Base-by-base conservation (phyloP, 306 rosid species). In the Betula pendula region DNA sequence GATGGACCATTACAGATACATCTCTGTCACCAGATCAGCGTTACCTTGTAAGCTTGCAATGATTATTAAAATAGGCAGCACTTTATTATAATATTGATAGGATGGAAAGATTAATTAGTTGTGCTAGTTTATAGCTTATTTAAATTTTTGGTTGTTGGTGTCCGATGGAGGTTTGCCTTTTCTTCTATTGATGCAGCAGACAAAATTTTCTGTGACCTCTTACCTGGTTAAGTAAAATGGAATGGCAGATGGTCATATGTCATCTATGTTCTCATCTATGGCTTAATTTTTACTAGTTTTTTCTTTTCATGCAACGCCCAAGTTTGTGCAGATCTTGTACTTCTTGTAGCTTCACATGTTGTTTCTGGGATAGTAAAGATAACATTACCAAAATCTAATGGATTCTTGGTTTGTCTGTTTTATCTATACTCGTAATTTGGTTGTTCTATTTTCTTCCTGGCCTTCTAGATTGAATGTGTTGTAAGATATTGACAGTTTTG, bases 1-100 rank as follows among this genome's bases (percentile, higher is more conserved):
- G 92, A 45, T 94, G 98, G 98, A 92, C 98, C 43, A 86, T 94
- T 72, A 94, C 97, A 20, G 98, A 94, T 84, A 89, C 97, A 17
- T 89, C 97, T 84, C 93, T 94, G 75, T 94, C 96, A 65, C 92
- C 96, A 1, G 93, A 94, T 84, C 90, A 79, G 77, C 69, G 69
- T 59, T 77, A 85, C 85, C 97, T 94, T 81, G 98, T 94, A 82
- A 94, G 96, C 81, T 77, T 71, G 44, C 70, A 75, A 71, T 79
- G 72, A 65, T 45, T 59, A 43, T 6, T 11, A 2, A 31, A 71
- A 68, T 15, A 44, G 65, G 51, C 29, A 12, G 77, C 48, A 19
- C 65, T 75, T 75, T 40, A 3, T 19, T 31, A 15, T 62, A 31
- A 15, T 31, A 29, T 31, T 60, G 42, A 38, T 38, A 38, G 42